Base-by-base conservation (phyloP, 352 stramenopile genomes). In the Globisporangium alternatum region DNA sequence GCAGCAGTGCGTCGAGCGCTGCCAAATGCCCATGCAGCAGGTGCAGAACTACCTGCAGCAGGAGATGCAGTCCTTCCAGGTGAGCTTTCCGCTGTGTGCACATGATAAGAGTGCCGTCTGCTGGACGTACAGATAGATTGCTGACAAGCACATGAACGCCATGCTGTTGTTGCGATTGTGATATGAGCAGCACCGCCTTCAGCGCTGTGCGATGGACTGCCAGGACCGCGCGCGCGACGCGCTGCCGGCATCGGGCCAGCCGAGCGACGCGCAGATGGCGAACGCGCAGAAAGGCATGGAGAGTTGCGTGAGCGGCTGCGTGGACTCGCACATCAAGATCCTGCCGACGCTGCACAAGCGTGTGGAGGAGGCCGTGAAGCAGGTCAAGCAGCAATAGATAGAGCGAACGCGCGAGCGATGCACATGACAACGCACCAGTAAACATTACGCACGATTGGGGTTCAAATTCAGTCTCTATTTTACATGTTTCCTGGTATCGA, bases 121-220 rank as follows among this genome's bases (percentile, higher is more conserved):
- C 2, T 28, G 25, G 25, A 28, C 25, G 25, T 28, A 28, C 2
- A 28, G 4, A 52, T 52, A 28, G 3, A 5, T 30, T 13, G 21
- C 19, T 30, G n/a, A 45, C 19, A 57, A 7, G 12, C 4, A 37
- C 35, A n/a, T 7, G 5, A 13, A n/a, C 31, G 21, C 15, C 43
- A 17, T 33, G 39, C 19, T 45, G 39, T 7, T 12, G 15, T 48
- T 48, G 43, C 19, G 25, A 28, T 21, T 48, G 3, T 12, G 19
- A 5, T 22, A 39, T 15, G 9, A 28, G 19, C 61, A 91, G 81
- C 85, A 83, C 71, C 87, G 87, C 62, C 78, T 96, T 21, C 86
- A 96, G 67, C 83, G 87, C 15, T 89, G 85, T 61, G 85, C 79
- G n/a, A 89, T 92, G 76, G 87, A 96, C 67, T 96, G 87, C 64